Evolutionary conservation across 306 rosid species (phyloP).

Genomic region (Styphnolobium japonicum): DNA sequence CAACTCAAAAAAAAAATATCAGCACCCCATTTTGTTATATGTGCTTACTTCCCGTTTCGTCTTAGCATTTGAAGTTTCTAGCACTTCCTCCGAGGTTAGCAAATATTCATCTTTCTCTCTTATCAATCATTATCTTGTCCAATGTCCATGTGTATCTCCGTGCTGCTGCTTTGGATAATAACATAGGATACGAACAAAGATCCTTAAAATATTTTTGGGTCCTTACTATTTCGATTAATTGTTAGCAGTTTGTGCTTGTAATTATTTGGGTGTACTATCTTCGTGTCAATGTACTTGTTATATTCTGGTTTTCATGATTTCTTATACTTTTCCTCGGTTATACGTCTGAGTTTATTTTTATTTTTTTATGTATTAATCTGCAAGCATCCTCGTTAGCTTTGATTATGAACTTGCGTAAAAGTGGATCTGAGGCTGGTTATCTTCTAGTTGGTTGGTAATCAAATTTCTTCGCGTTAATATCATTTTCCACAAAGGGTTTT

Average conservation of each 20-base stretch:
- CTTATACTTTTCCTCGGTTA: conserved; percentile 19
- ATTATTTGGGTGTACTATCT: conserved; percentile 27
- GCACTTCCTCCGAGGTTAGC: conserved; percentile 43
- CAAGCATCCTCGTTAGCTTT: background rate
- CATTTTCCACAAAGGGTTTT: conserved; percentile 1
- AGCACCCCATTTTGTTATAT: conserved; percentile 44
- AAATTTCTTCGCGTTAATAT: background rate
- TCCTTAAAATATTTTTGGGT: conserved; percentile 27
- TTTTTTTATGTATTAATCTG: conserved; percentile 10
- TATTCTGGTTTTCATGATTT: conserved; percentile 14
- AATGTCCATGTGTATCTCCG: conserved; percentile 21
- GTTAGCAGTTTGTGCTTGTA: conserved; percentile 10
- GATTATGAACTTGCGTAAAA: conserved; percentile 4
- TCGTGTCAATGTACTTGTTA: conserved; percentile 22
- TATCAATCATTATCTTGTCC: conserved; percentile 18
- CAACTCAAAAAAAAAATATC: conserved; percentile 39
- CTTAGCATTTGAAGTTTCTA: conserved; percentile 41
- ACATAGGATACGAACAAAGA: conserved; percentile 22
- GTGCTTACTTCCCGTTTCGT: conserved; percentile 33
- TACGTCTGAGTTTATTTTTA: conserved; percentile 4
- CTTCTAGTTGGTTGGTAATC: conserved; percentile 20
- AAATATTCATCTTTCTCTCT: conserved; percentile 21
- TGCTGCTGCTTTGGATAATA: conserved; percentile 25
- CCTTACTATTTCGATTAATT: conserved; percentile 29
- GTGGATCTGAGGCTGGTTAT: conserved; percentile 48